Base-by-base conservation (phyloP, 1,284 basidiomycete genomes). In the Bondarzewia mesenterica region DNA sequence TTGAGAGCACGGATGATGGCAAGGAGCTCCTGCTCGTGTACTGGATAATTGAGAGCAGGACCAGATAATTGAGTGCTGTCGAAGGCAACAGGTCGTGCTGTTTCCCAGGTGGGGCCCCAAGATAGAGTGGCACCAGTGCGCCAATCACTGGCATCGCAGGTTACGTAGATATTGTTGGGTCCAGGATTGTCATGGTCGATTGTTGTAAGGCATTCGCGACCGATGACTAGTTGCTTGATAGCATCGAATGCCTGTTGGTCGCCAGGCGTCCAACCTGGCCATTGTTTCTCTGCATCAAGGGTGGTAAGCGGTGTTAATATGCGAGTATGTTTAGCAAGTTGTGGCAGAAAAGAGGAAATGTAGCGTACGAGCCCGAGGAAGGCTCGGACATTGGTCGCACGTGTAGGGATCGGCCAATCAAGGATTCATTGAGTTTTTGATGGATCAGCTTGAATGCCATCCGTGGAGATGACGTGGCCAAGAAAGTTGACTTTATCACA, bases 331-430 rank as follows among this genome's bases (percentile, higher is more conserved):
- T 63, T 48, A 0, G 62, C 63, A 0, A 74, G 60, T 0, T 32
- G 18, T 0, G 66, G 67, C 0, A 74, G 59, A 49, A 67, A 70
- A 1, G 54, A 32, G 0, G 57, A 52, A 6, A 72, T 48, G 42
- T 67, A 74, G 0, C 61, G 46, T 0, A 66, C 61, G 0, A 73
- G 52, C 0, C 71, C 70, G 0, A 75, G 50, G 48, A 72, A 74
- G 0, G 57, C 47, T 0, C 55, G 47, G 1, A 70, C 61, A 12
- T 71, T 57, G 0, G 52, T 59, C 0, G 64, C 52, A 0, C 53
- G 55, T 0, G 36, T 46, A 0, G 66, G 66, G 0, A 12, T 18
- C 0, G 62, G 62, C 71, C 68, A 75, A 5, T 65, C 43, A 0
- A 58, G 21, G 5, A 73, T 60, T 1, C 52, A 32, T 2, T 65